phyloP scores from a whole-genome alignment of 768 basidiomycete genomes.

The Lentinula edodes region DNA sequence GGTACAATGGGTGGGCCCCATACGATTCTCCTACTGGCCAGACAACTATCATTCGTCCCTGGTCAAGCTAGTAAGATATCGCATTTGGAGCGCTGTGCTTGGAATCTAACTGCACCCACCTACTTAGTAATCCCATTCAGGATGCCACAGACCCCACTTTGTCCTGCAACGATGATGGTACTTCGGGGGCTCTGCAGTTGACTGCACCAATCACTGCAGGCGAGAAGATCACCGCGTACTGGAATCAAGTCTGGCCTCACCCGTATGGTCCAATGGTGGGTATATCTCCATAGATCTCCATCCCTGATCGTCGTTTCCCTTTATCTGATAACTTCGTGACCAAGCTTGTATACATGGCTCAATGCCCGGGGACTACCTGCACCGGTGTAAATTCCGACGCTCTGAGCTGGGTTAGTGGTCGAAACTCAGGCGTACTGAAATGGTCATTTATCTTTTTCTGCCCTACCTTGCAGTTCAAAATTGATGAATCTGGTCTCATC shows the following conservation, averaged over 20 bases:
- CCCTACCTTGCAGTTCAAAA: slow-evolving; percentile 31
- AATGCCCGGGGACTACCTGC: slow-evolving; percentile 38
- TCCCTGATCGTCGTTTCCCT: neutral
- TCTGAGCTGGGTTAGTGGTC: slow-evolving; percentile 34
- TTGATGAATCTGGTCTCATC: slow-evolving; percentile 40
- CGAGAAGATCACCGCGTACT: slow-evolving; percentile 35
- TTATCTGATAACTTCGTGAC: neutral
- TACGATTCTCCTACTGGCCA: slow-evolving; percentile 39
- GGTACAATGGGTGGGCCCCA: slow-evolving; percentile 36
- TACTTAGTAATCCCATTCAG: slow-evolving; percentile 33
- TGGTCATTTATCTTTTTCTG: neutral
- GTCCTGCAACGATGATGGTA: slow-evolving; percentile 43
- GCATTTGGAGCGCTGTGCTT: neutral
- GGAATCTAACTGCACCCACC: neutral
- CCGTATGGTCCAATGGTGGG: slow-evolving; percentile 37
- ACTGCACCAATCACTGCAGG: slow-evolving; percentile 39
- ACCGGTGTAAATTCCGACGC: slow-evolving; percentile 30
- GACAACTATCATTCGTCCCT: slow-evolving; percentile 36
- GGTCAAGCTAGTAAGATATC: slow-evolving; percentile 34
- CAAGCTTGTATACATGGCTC: slow-evolving; percentile 39
- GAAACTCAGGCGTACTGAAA: neutral
- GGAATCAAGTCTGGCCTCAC: slow-evolving; percentile 42
- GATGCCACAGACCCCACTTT: slow-evolving; percentile 30
- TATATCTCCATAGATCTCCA: neutral
- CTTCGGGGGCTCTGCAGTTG: slow-evolving; percentile 32